A percentile compares a stretch with the other conserved stretches of the same genome.
These are phyloP conservation scores for Rubia balearica DNA, from an alignment of 305 asterid genomes.

Conservation along the genomic window DNA sequence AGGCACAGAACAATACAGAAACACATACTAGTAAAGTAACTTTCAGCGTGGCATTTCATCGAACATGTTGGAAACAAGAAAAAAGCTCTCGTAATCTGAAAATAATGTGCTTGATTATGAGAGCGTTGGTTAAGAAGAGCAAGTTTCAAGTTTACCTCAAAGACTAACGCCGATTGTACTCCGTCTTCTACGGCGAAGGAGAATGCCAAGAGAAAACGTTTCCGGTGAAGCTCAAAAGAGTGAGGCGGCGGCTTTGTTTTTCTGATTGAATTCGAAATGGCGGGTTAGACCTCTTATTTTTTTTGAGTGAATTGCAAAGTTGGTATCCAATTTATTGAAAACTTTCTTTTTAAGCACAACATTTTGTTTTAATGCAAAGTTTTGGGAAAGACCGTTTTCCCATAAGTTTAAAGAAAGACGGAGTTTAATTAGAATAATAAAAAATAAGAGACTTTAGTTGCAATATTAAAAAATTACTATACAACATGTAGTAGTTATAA, in stretches of 20 bases:
- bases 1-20: background rate
- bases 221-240: background rate
- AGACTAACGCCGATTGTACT: background rate
- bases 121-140: background rate
- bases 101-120: background rate
- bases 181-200: background rate
- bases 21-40: background rate
- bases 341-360: too few species aligned
- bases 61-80: background rate
- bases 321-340: too few species aligned
- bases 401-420: too few species aligned
- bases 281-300: background rate
- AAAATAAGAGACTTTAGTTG: too few species aligned
- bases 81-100: background rate
- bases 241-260: background rate
- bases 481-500: too few species aligned
- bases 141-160: background rate
- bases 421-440: too few species aligned
- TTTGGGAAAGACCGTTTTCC: too few species aligned
- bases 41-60: conserved; percentile 5
- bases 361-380: too few species aligned
- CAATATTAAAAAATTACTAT: too few species aligned
- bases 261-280: background rate
- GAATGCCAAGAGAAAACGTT: background rate
- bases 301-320: too few species aligned